phyloP scores from a whole-genome alignment of 2,329 filamentous ascomycete species.

The Stemphylium beticola region DNA sequence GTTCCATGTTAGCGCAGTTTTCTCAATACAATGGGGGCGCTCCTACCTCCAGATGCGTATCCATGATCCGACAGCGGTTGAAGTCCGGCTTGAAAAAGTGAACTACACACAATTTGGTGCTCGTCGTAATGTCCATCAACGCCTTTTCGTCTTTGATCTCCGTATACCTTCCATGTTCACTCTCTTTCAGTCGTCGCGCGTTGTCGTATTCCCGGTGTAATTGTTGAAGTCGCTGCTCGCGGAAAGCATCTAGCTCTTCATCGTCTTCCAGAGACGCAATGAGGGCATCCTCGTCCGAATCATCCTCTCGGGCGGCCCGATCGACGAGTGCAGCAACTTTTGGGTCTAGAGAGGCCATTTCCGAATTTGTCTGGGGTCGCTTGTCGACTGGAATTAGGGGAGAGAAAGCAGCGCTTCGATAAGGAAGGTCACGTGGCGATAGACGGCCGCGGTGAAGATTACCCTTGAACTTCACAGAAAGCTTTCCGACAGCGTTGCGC shows the following conservation, averaged over 20 bases:
- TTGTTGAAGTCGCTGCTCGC: constrained; percentile 63
- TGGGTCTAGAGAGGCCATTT: constrained; percentile 57
- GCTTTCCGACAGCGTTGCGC: background rate
- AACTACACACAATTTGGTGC: constrained; percentile 63
- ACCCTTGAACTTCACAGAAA: background rate
- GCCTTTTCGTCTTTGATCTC: constrained; percentile 65
- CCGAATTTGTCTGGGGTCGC: constrained; percentile 16
- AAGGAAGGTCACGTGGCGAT: constrained; percentile 26
- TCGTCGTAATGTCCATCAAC: constrained; percentile 66
- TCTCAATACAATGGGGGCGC: background rate
- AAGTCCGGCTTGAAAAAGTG: constrained; percentile 72
- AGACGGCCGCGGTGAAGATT: constrained; percentile 1
- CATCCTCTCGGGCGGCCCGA: constrained; percentile 47
- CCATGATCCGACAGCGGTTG: constrained; percentile 67
- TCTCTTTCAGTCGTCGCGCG: constrained; percentile 58
- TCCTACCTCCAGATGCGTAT: constrained; percentile 59
- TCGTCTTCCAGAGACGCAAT: constrained; percentile 66
- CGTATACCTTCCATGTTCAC: constrained; percentile 60
- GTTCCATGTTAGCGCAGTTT: background rate
- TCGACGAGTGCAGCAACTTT: constrained; percentile 60
- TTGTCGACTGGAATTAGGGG: constrained; percentile 26
- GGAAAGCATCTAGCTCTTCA: constrained; percentile 59
- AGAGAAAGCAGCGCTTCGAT: constrained; percentile 14
- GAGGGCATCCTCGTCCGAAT: constrained; percentile 65
- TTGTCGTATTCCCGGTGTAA: constrained; percentile 62